Evolutionary conservation across 2,329 filamentous ascomycete genomes (phyloP), one percentile per base, ranked within the genome.

Genomic region (Daldinia sp.): DNA sequence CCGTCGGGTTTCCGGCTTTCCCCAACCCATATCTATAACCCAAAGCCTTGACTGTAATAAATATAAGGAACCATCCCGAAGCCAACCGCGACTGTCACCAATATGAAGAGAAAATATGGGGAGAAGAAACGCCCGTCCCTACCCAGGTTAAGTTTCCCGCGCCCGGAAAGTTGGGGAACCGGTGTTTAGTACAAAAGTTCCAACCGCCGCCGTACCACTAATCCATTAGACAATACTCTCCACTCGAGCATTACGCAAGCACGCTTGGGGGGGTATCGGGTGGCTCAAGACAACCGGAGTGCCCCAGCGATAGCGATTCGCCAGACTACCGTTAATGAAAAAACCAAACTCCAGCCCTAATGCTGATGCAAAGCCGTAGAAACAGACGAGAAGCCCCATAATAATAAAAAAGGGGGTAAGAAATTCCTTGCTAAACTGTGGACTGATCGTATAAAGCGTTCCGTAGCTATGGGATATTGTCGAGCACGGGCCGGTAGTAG

Each of bases 321-420:
- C 47, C 35, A 19, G 39, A 45, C 39, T 21, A 17, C 52, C 58
- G 51, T 27, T 45, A 29, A 37, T 32, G 32, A 39, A 58, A 21
- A 15, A 15, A 11, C 65, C 50, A 43, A 65, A 68, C 65, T 63
- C 65, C 65, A 58, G 52, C 59, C 59, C 57, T 53, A 34, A 63
- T 63, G 63, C 63, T 56, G 34, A 61, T 61, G 62, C 48, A 34
- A 56, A 50, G 37, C 25, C 53, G 39, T 56, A 54, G 29, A 61
- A 59, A 23, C 19, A 27, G 35, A 47, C 27, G 15, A 55, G 35
- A 61, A 58, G 43, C 30, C 23, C 27, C n/a, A n/a, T 35, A 45
- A 21, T 39, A 52, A 13, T 11, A 55, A 60, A 45, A 15, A 23
- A 8, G 34, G 15, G 15, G 13, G 9, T 23, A 35, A 50, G 17